Conservation (phyloP, 2,329 filamentous ascomycete genomes). For the Fusarium buxicola region DNA sequence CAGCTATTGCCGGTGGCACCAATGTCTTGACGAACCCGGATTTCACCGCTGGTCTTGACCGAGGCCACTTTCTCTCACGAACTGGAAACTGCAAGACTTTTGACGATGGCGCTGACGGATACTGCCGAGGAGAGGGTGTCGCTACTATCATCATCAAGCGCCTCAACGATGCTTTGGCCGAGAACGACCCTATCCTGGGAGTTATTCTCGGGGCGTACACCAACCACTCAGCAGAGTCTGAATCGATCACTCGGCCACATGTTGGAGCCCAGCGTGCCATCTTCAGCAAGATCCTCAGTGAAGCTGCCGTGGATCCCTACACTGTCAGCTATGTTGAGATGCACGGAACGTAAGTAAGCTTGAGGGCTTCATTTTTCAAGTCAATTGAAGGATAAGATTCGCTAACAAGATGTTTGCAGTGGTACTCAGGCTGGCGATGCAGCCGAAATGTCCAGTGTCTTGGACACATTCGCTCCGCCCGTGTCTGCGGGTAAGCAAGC, state of each 20-base stretch:
- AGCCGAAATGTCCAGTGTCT: slow-evolving; percentile 84
- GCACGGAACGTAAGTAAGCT: slow-evolving; percentile 68
- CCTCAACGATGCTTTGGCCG: slow-evolving; percentile 58
- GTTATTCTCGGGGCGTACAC: slow-evolving; percentile 72
- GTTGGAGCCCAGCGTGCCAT: slow-evolving; percentile 70
- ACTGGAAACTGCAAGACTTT: slow-evolving; percentile 55
- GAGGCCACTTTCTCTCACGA: slow-evolving; percentile 72
- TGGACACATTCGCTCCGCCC: slow-evolving; percentile 62
- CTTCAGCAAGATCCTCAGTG: slow-evolving; percentile 73
- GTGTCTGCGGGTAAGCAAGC: neutral
- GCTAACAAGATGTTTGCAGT: slow-evolving; percentile 55
- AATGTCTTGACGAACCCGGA: slow-evolving; percentile 76
- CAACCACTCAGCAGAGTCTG: slow-evolving; percentile 77
- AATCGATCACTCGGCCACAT: slow-evolving; percentile 79
- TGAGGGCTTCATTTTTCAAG: too few relatives aligned
- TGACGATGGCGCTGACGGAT: slow-evolving; percentile 71
- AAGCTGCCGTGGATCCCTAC: slow-evolving; percentile 79
- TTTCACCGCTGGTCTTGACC: slow-evolving; percentile 71
- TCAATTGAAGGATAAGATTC: neutral
- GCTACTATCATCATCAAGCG: slow-evolving; percentile 63
- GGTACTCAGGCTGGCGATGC: slow-evolving; percentile 90
- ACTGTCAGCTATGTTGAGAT: slow-evolving; percentile 89
- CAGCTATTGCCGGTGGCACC: slow-evolving; percentile 81
- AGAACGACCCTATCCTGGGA: slow-evolving; percentile 74
- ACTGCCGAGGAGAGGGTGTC: slow-evolving; percentile 64